These are phyloP conservation scores for Arctostaphylos glauca DNA, from an alignment of 148 eudicot genomes.

Conservation along the genomic window DNA sequence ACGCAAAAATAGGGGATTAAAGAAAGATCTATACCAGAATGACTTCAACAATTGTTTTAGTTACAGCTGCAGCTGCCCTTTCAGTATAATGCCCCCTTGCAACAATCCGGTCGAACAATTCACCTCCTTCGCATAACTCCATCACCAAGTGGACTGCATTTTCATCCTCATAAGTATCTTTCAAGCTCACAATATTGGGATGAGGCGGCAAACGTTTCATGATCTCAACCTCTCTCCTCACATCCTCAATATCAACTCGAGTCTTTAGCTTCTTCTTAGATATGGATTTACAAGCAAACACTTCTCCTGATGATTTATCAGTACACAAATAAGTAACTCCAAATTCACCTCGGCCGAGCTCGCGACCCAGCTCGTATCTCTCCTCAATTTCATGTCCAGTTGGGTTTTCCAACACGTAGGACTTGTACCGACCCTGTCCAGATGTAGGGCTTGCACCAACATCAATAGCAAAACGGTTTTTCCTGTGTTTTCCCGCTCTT, in stretches of 20 bases:
- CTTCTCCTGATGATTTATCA: conserved; percentile 36
- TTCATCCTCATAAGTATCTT: conserved; percentile 51
- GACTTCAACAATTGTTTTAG: conserved; percentile 53
- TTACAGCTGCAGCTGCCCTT: conserved; percentile 47
- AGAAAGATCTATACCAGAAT: conserved; percentile 35
- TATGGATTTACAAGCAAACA: conserved; percentile 52
- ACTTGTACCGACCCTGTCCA: conserved; percentile 18
- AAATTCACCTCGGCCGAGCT: conserved; percentile 55
- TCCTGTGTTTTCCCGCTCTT: conserved; percentile 25
- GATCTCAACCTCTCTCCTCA: conserved; percentile 57
- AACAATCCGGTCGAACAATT: conserved; percentile 53
- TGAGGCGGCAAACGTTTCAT: conserved; percentile 54
- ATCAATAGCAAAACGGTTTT: conserved; percentile 42
- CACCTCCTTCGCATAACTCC: conserved; percentile 65
- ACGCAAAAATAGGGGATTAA: not conserved
- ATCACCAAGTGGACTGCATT: conserved; percentile 52
- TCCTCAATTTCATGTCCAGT: conserved; percentile 41
- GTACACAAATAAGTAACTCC: conserved; percentile 36
- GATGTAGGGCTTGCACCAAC: conserved; percentile 22
- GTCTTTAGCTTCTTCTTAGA: conserved; percentile 54
- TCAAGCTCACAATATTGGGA: conserved; percentile 46
- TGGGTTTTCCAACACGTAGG: conserved; percentile 38
- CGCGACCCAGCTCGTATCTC: conserved; percentile 43
- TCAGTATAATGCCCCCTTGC: conserved; percentile 63
- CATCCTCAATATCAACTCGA: conserved; percentile 51